Evolutionary conservation across 2,329 filamentous ascomycete species (phyloP).

Genomic region (Phialocephala sp.): DNA sequence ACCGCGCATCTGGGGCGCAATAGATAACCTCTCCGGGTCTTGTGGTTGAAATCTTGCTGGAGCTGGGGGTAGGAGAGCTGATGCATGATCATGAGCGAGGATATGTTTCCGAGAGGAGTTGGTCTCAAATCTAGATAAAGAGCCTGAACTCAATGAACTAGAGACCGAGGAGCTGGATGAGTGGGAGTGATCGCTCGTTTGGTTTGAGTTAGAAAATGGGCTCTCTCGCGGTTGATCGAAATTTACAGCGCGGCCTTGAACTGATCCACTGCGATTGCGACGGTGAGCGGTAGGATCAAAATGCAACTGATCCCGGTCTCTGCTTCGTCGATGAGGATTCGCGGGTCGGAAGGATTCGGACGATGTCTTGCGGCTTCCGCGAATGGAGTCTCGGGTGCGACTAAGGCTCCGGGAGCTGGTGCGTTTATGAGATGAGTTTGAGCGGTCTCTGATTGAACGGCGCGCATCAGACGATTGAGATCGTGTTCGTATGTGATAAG

Average conservation of each 20-base stretch:
- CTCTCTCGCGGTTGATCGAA: conserved; percentile 32
- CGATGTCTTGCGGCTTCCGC: conserved; percentile 19
- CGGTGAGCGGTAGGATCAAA: conserved; percentile 28
- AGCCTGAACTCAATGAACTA: conserved; percentile 9
- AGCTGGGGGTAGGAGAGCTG: not conserved
- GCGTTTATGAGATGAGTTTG: conserved; percentile 16
- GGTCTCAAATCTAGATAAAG: not conserved
- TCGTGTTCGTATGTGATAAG: conserved; percentile 11
- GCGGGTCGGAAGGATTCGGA: conserved; percentile 15
- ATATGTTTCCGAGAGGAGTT: conserved; percentile 6
- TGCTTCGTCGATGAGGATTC: conserved; percentile 18
- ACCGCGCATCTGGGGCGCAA: conserved; percentile 1
- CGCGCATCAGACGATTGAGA: conserved; percentile 11
- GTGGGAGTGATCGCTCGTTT: conserved; percentile 9
- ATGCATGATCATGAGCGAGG: not conserved
- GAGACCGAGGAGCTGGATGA: conserved; percentile 21
- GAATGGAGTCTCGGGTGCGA: conserved; percentile 18
- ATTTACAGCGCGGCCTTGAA: conserved; percentile 32
- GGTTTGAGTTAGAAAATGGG: conserved; percentile 41
- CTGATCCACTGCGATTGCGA: conserved; percentile 29
- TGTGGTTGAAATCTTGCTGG: not conserved
- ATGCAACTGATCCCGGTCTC: conserved; percentile 31
- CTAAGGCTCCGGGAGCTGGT: conserved; percentile 13
- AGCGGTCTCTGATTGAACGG: conserved; percentile 15
- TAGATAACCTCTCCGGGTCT: not conserved